Conservation (phyloP, 2,329 filamentous ascomycete genomes). For the Ascochyta clinopodiicola region DNA sequence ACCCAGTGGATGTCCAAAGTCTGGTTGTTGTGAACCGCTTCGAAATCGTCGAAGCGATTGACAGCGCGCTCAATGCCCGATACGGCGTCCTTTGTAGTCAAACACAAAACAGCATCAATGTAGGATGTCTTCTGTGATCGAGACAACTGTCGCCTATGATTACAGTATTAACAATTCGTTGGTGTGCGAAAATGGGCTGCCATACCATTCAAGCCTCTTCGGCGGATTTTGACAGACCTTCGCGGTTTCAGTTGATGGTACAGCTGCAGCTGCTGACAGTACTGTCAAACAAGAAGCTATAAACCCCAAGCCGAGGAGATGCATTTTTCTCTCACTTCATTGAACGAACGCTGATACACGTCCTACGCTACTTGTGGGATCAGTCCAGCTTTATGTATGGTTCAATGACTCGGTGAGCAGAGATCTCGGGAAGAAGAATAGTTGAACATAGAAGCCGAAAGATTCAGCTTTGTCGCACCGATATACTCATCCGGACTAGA, state of each 20-base stretch:
- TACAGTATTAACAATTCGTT: background rate
- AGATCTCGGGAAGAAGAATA: too few species aligned
- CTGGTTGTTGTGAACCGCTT: constrained; percentile 32
- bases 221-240: background rate
- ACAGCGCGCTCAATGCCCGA: constrained; percentile 21
- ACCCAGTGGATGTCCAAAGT: constrained; percentile 34
- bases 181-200: too few species aligned
- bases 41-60: constrained; percentile 35
- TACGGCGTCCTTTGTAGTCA: constrained; percentile 22
- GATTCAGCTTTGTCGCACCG: too few species aligned
- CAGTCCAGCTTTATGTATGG: too few species aligned
- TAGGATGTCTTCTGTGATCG: constrained; percentile 23
- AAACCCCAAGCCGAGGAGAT: background rate
- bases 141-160: constrained; percentile 23
- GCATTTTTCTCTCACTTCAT: background rate
- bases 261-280: background rate
- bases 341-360: too few species aligned
- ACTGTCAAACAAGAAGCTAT: background rate
- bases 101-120: constrained; percentile 33
- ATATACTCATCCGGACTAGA: too few species aligned
- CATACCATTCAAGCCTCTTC: background rate
- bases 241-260: background rate
- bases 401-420: too few species aligned
- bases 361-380: too few species aligned
- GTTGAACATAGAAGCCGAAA: too few species aligned